These are phyloP conservation scores for Globisporangium parvum DNA, from an alignment of 352 stramenopile species.

Conservation along the genomic window DNA sequence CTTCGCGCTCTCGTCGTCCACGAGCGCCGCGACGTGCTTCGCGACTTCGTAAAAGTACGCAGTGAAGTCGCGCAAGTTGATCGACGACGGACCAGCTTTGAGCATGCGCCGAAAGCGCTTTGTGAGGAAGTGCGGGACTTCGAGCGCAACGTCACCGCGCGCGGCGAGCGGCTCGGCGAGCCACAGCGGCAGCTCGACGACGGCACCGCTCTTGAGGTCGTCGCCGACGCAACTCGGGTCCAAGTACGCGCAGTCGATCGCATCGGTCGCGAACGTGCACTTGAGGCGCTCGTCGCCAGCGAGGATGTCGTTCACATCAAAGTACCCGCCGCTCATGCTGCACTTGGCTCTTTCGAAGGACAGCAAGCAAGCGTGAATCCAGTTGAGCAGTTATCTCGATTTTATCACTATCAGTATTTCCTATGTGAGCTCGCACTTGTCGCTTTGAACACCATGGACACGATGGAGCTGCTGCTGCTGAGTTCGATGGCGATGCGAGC, in stretches of 20 bases:
- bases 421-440: background rate
- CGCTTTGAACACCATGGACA: no score
- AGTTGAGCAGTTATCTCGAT: background rate
- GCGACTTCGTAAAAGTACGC: conserved; percentile 69
- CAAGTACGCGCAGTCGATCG: conserved; percentile 63
- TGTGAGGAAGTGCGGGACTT: conserved; percentile 57
- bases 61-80: conserved; percentile 77
- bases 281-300: conserved; percentile 76
- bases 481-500: no score
- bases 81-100: conserved; percentile 60
- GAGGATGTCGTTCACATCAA: conserved; percentile 73
- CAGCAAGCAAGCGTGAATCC: no score
- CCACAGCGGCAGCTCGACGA: conserved; percentile 77
- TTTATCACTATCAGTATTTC: background rate
- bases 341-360: no score
- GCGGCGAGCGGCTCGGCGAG: conserved; percentile 48
- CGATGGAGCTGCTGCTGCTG: no score
- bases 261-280: conserved; percentile 67
- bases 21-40: conserved; percentile 45
- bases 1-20: conserved; percentile 32
- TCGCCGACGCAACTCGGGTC: conserved; percentile 55
- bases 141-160: conserved; percentile 47
- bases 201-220: conserved; percentile 36
- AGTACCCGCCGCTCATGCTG: conserved; percentile 34
- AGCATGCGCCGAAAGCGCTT: conserved; percentile 77